Percentiles rank a stretch among this genome's conserved stretches.
Conservation (phyloP, 495 filamentous ascomycete species). For the Xylaria flabelliformis region DNA sequence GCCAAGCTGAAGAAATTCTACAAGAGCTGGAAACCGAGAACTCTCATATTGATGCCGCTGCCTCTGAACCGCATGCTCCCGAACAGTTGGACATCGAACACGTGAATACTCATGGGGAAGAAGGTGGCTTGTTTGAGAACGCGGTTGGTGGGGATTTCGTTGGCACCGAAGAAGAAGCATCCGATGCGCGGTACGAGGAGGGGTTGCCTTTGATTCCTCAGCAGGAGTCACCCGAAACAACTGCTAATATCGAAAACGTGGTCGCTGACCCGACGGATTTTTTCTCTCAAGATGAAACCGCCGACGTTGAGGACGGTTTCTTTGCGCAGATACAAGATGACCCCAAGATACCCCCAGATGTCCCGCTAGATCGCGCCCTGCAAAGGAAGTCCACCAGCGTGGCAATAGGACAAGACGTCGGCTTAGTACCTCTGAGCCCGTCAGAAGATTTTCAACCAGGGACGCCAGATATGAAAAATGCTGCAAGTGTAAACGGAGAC, state of each 20-base stretch:
- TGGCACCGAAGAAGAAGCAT: slow-evolving; percentile 43
- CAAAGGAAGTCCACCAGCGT: slow-evolving; percentile 67
- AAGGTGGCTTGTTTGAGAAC: slow-evolving; percentile 35
- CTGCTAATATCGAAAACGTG: slow-evolving; percentile 20
- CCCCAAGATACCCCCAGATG: slow-evolving; percentile 30
- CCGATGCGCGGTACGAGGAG: slow-evolving; percentile 63
- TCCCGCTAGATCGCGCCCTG: slow-evolving; percentile 39
- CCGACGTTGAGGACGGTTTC: slow-evolving; percentile 58
- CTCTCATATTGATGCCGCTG: slow-evolving; percentile 27
- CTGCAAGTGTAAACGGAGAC: slow-evolving; percentile 34
- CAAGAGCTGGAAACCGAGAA: slow-evolving; percentile 48
- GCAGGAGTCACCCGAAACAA: slow-evolving; percentile 29
- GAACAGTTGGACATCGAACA: neutral
- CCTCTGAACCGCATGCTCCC: neutral
- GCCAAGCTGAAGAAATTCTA: slow-evolving; percentile 53
- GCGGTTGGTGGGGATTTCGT: slow-evolving; percentile 46
- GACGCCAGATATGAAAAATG: slow-evolving; percentile 29
- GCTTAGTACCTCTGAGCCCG: slow-evolving; percentile 37
- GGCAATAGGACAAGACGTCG: slow-evolving; percentile 50
- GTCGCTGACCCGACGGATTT: slow-evolving; percentile 32
- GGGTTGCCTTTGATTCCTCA: slow-evolving; percentile 62
- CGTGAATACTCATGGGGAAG: neutral
- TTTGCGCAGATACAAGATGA: slow-evolving; percentile 49
- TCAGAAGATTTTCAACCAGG: slow-evolving; percentile 35
- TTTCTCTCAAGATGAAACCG: slow-evolving; percentile 48